phyloP scores from a whole-genome alignment of 371 early-diverging fungal species.

The Rhizopus delemar region DNA sequence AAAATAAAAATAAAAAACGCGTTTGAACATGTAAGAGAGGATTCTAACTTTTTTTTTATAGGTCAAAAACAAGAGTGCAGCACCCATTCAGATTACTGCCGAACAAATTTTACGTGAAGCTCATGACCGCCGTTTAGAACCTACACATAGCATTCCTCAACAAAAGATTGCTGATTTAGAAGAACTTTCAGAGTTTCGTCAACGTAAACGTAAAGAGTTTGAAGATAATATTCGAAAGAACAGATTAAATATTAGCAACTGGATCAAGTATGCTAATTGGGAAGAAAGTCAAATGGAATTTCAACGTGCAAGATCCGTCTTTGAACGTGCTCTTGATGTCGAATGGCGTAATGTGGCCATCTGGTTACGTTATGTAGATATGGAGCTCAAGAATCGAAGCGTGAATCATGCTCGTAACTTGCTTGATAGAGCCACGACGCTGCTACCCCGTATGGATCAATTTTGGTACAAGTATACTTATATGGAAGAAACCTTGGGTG shows the following conservation, averaged over 20 bases:
- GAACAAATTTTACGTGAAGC: slow-evolving; percentile 97
- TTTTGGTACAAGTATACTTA: slow-evolving; percentile 98
- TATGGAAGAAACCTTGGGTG: slow-evolving; percentile 96
- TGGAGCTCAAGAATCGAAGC: slow-evolving; percentile 96
- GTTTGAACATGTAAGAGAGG: background rate
- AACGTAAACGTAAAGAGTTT: slow-evolving; percentile 90
- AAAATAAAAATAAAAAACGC: background rate
- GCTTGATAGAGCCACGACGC: slow-evolving; percentile 86
- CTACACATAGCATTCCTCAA: slow-evolving; percentile 72
- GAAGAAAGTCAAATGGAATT: slow-evolving; percentile 90
- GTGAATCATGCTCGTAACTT: slow-evolving; percentile 92
- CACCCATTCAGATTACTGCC: slow-evolving; percentile 98
- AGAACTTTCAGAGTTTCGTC: slow-evolving; percentile 88
- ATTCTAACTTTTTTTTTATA: slow-evolving; percentile 23
- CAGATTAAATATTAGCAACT: slow-evolving; percentile 80
- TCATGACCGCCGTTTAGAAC: slow-evolving; percentile 80
- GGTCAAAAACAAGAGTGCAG: slow-evolving; percentile 97
- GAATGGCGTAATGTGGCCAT: slow-evolving; percentile 84
- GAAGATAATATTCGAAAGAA: slow-evolving; percentile 91
- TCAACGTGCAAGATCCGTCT: slow-evolving; percentile 86
- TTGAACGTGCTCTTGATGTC: slow-evolving; percentile 89
- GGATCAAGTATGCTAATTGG: slow-evolving; percentile 96
- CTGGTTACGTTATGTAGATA: slow-evolving; percentile 93
- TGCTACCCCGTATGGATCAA: slow-evolving; percentile 91
- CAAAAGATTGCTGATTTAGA: slow-evolving; percentile 92